Evolutionary conservation across 371 early-diverging fungal genomes (phyloP), one percentile per base, ranked within the genome.

Genomic region (Mucor saturninus): DNA sequence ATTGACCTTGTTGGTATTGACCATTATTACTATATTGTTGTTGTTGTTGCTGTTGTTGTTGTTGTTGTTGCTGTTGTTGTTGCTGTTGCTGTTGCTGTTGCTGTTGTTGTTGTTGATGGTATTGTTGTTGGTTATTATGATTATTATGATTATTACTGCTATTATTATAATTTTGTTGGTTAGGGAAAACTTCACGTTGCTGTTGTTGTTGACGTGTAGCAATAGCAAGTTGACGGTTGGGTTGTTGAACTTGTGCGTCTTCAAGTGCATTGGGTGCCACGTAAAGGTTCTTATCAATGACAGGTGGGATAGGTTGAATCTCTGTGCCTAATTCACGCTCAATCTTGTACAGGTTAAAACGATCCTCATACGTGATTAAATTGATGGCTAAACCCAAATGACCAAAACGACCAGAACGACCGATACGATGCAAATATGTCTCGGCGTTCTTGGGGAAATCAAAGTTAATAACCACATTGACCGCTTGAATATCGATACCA

Each of bases 391-490:
- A 77, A 60, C 99, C 99, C 59, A 95, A 83, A 66, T 96, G 97
- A 39, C 98, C 99, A 75, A 97, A 99, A 56, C 99, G 89, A 7
- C 99, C 99, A 31, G 87, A 86, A 71, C 92, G 89, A 61, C 99
- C 99, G 69, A 99, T 98, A 64, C 99, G 91, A 83, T 99, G 99
- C 31, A 99, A 82, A 73, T 99, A 99, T 3, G 98, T 98, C 76
- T 99, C 99, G 32, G 99, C 93, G 64, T 95, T 96, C 76, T 95
- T 94, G 54, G 99, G 99, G 76, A 99, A 96, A 81, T 99, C 99
- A 90, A 97, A 99, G 86, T 99, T 99, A 85, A 99, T 98, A 55
- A 99, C 99, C 14, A 98, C 95, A 79, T 99, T 98, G 52, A 99
- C 97, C 37, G 95, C 96, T 73, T 97, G 98, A 69, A 98, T 98